phyloP scores from a whole-genome alignment of 2,329 filamentous ascomycete species.

The Ilyonectria sp. region DNA sequence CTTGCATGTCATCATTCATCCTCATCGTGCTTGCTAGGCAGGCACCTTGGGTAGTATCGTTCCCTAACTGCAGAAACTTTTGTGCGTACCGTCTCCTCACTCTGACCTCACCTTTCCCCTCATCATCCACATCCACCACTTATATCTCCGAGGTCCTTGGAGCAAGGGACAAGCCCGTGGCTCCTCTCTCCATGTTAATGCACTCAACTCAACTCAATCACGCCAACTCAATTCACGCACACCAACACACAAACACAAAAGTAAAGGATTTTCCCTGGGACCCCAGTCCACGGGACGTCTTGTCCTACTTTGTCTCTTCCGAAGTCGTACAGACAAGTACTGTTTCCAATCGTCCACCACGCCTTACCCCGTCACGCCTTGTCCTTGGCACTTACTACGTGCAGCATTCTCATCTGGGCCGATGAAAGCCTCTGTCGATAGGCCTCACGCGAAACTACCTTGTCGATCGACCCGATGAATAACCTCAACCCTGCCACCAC shows the following conservation, averaged over 20 bases:
- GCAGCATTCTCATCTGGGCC: conserved; percentile 18
- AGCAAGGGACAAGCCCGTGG: neutral
- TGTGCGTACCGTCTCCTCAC: neutral
- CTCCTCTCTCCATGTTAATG: conserved; percentile 1
- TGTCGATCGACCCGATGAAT: neutral
- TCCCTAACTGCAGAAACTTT: neutral
- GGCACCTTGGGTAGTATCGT: neutral
- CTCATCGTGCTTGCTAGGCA: neutral
- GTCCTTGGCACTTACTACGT: conserved; percentile 24
- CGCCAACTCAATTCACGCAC: conserved; percentile 4
- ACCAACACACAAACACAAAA: conserved; percentile 23
- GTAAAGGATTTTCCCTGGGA: conserved; percentile 27
- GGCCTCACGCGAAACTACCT: conserved; percentile 9
- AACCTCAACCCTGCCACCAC: neutral
- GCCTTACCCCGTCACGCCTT: conserved; percentile 32
- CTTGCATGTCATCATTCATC: conserved; percentile 2
- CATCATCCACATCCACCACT: neutral
- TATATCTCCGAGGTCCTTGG: neutral
- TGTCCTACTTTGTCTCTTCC: conserved; percentile 35
- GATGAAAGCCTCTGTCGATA: conserved; percentile 1
- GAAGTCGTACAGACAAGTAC: conserved; percentile 41
- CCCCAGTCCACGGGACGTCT: conserved; percentile 18
- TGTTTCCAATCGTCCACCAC: conserved; percentile 16
- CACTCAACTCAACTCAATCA: neutral
- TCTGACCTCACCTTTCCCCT: neutral